Conservation (phyloP, 768 basidiomycete genomes). For the Rhodosporidiobolus odoratus region DNA sequence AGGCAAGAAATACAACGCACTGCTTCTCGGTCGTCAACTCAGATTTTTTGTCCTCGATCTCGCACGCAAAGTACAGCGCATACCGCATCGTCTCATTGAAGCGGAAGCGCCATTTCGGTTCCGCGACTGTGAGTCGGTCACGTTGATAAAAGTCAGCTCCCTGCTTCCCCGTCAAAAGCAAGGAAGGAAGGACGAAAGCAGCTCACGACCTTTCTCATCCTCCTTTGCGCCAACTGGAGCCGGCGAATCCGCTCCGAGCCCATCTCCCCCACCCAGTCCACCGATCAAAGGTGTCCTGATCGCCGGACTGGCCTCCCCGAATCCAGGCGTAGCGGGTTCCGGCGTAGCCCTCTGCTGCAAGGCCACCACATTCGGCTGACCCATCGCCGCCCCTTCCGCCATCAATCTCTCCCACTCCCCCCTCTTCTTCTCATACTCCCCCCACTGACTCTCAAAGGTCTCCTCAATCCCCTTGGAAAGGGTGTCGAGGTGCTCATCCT, state of each 20-base stretch:
- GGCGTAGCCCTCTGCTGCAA: slow-evolving; percentile 1
- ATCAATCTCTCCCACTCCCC: slow-evolving; percentile 6
- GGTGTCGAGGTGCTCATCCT: slow-evolving; percentile 63
- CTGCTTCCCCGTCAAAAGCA: not conserved
- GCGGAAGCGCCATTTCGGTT: slow-evolving; percentile 67
- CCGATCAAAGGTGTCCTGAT: slow-evolving; percentile 3
- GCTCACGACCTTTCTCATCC: slow-evolving; percentile 34
- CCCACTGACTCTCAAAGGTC: slow-evolving; percentile 65
- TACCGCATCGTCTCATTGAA: slow-evolving; percentile 75
- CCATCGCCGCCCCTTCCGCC: not conserved
- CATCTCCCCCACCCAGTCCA: not conserved
- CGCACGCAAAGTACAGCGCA: slow-evolving; percentile 72
- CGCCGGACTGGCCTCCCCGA: slow-evolving; percentile 7
- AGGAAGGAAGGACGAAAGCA: slow-evolving; percentile 7
- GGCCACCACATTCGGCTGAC: not conserved
- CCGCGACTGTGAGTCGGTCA: slow-evolving; percentile 8
- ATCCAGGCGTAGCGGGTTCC: not conserved
- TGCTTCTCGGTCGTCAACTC: slow-evolving; percentile 50
- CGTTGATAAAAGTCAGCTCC: not conserved
- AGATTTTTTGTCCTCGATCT: slow-evolving; percentile 76
- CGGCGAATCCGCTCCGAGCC: slow-evolving; percentile 12
- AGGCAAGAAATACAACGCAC: slow-evolving; percentile 42
- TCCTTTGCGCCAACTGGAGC: slow-evolving; percentile 22
- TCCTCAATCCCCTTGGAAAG: slow-evolving; percentile 60
- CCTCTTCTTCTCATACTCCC: slow-evolving; percentile 36